Evolutionary conservation across 257 asterid genomes (phyloP), one percentile per base, ranked within the genome.

Genomic region (Nicotiana otophora): DNA sequence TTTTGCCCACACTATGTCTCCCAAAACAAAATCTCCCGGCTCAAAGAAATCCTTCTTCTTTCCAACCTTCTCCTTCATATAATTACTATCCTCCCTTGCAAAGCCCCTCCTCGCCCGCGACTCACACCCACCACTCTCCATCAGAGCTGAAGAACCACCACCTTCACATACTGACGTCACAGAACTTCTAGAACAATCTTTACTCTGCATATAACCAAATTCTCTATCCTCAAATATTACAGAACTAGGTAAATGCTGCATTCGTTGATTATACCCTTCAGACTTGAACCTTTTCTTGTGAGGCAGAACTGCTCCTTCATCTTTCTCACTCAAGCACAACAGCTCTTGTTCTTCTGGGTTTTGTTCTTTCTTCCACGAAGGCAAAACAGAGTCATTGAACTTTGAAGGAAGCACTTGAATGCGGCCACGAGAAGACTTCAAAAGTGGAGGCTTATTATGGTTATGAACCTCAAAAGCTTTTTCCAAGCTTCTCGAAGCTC

Each of bases 1-100:
- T 81, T 90, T 96, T 5, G 98, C 99, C 99, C 99, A 96, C 65
- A 94, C 97, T 39, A 90, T 81, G 79, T 96, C 99, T 5, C 92
- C 97, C 86, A 17, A 63, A 55, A 82, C 90, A 83, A 96, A 96
- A 76, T 94, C 95, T 57, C 85, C 85, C 4, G 92, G 97, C 83
- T 81, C 83, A 66, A 85, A 96, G 81, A 87, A 91, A 77, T 90
- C 90, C 82, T 89, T 88, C 82, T 90, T 87, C 88, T 86, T 90
- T 62, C 63, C 85, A 61, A 33, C 84, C 81, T 87, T 89, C 87
- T 86, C 88, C 90, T 84, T 88, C 57, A 5, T 79, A 11, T 55
- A 36, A 63, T 89, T 89, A 42, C 51, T 42, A 76, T 77, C 82
- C 46, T 33, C 76, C 39, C 86, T 89, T 15, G 76, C 75, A 85